A percentile compares a stretch with the other conserved stretches of the same genome.
These are phyloP conservation scores for Dalbergia cochinchinensis DNA, from an alignment of 306 rosid genomes.

Conservation along the genomic window DNA sequence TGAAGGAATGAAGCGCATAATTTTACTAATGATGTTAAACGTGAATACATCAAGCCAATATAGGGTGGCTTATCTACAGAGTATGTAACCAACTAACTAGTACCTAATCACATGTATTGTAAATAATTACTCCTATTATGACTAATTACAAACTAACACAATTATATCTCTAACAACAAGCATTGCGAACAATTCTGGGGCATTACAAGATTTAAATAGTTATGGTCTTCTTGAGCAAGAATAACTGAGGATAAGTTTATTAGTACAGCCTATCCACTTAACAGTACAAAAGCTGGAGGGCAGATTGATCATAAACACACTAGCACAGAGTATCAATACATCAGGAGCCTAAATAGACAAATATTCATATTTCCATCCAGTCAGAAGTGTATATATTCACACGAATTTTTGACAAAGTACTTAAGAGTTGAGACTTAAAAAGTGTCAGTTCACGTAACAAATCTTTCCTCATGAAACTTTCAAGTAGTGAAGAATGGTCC, in stretches of 20 bases:
- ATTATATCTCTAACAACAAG: no score
- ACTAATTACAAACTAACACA: no score
- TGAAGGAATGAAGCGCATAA: no score
- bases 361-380: constrained; percentile 13
- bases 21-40: no score
- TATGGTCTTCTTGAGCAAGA: not conserved
- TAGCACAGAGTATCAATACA: not conserved
- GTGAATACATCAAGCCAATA: no score
- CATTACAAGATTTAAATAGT: not conserved
- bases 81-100: no score
- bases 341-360: constrained; percentile 8
- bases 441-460: no score
- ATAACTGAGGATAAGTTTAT: not conserved
- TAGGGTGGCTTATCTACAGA: no score
- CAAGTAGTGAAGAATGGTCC: not conserved
- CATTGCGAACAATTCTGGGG: not conserved
- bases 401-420: not conserved
- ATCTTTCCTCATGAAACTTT: not conserved
- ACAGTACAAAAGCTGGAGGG: not conserved
- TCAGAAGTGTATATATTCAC: constrained; percentile 1
- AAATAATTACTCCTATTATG: no score
- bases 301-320: not conserved
- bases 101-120: no score
- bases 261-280: not conserved
- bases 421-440: no score